Evolutionary conservation across 352 stramenopile species (phyloP).

Genomic region (Phytophthora lateralis): DNA sequence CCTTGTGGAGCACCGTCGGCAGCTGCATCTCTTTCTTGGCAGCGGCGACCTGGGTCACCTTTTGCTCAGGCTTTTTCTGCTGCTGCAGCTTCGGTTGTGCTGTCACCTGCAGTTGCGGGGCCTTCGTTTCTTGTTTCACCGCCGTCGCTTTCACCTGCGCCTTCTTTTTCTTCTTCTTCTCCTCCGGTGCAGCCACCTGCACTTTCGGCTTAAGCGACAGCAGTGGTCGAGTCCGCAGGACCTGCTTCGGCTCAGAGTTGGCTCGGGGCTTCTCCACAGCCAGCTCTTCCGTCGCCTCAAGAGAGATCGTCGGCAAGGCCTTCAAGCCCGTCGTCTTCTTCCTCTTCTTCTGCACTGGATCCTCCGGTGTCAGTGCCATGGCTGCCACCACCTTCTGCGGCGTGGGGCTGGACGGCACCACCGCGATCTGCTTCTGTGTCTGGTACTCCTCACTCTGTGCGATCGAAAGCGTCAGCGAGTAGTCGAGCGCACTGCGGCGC

Average conservation of each 20-base stretch:
- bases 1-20: conserved; percentile 3
- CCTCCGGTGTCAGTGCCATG: conserved; percentile 30
- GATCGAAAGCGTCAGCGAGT: conserved; percentile 64
- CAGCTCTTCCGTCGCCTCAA: conserved; percentile 16
- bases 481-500: conserved; percentile 55
- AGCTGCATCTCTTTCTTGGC: conserved; percentile 11
- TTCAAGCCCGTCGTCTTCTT: conserved; percentile 25
- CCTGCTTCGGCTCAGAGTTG: conserved; percentile 38
- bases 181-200: conserved; percentile 11
- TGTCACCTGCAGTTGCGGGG: conserved; percentile 6
- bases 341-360: conserved; percentile 14
- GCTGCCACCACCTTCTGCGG: conserved; percentile 33
- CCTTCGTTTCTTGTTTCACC: conserved; percentile 15
- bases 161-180: conserved; percentile 17
- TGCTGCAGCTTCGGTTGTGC: conserved; percentile 13
- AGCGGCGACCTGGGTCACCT: conserved; percentile 4
- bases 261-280: conserved; percentile 27
- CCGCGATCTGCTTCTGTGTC: conserved; percentile 24
- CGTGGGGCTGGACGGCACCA: conserved; percentile 23
- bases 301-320: conserved; percentile 18
- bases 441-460: conserved; percentile 39
- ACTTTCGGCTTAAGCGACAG: conserved; percentile 30
- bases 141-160: conserved; percentile 8
- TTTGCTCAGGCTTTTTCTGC: conserved; percentile 3
- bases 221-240: conserved; percentile 28